Evolutionary conservation across 2,329 filamentous ascomycete species (phyloP), one percentile per base, ranked within the genome.

Genomic region (Aspergillus aculeatus): DNA sequence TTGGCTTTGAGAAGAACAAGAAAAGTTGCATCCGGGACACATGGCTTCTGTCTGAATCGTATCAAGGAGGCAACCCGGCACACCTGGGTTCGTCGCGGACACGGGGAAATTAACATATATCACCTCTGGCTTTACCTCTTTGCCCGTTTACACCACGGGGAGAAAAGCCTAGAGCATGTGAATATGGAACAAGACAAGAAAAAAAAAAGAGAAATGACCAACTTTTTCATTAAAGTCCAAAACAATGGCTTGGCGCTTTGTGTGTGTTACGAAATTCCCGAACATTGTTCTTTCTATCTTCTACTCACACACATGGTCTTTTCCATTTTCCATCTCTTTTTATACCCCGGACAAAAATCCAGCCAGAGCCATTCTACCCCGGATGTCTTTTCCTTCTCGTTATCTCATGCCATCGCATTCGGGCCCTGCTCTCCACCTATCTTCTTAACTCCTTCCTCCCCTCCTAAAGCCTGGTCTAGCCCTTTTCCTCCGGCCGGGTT

Each of bases 231-330:
- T 19, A 44, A 63, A 68, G 64, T 55, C 59, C 61, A 67, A 67
- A 35, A 62, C 60, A 68, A 67, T 69, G 67, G 66, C 65, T 68
- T 69, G 64, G 67, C 65, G 66, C 65, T 66, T 64, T 67, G 63
- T 68, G 63, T 68, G 66, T 67, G 66, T 67, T 68, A 66, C 59
- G 61, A 64, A 64, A 60, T 57, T 54, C 58, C 59, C 49, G 38
- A 29, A 32, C 26, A n/a, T 38, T 54, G 16, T 48, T 58, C 48
- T 23, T 10, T 58, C 26, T 12, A 19, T 48, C 31, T 48, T 35
- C 9, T 23, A 16, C 29, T 19, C 29, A 19, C 35, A 24, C 48
- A 41, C 38, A 44, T 16, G 38, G 38, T 44, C 38, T 44, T 29
- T 16, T 19, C 11, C 41, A 19, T 48, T 53, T 4, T 32, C 35